phyloP scores from a whole-genome alignment of 176 grass and related monocot species.

The Typha latifolia region DNA sequence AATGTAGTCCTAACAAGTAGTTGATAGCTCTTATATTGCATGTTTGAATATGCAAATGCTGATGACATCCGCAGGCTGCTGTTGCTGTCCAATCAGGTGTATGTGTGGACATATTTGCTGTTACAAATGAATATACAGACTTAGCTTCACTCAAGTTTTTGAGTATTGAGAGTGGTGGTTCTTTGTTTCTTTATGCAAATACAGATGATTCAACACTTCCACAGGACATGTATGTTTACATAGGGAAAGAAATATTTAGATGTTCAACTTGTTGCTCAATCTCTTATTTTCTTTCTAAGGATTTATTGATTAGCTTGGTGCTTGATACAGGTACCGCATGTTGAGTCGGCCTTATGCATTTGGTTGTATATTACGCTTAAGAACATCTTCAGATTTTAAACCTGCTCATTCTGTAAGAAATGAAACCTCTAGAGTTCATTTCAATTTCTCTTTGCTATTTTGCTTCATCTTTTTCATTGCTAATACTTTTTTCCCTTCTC shows the following conservation, averaged over 20 bases:
- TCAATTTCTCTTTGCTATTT: slow-evolving; percentile 6
- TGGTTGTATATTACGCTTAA: slow-evolving; percentile 83
- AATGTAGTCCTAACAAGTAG: slow-evolving; percentile 18
- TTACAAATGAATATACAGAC: slow-evolving; percentile 94
- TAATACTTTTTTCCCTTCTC: slow-evolving; percentile 12
- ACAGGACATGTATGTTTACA: slow-evolving; percentile 78
- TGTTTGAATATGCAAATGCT: slow-evolving; percentile 14
- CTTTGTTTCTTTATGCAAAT: slow-evolving; percentile 77
- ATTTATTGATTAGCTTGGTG: not conserved
- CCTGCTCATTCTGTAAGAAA: slow-evolving; percentile 67
- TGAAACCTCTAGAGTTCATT: slow-evolving; percentile 1
- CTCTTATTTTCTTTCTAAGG: not conserved
- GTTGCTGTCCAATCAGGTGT: slow-evolving; percentile 93
- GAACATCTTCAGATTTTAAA: slow-evolving; percentile 92
- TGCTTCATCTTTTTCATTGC: slow-evolving; percentile 2
- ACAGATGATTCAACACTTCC: slow-evolving; percentile 91
- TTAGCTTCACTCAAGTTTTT: slow-evolving; percentile 95
- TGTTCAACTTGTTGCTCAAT: slow-evolving; percentile 10
- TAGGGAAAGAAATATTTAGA: slow-evolving; percentile 4
- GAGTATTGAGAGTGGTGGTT: slow-evolving; percentile 94
- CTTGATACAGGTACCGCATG: slow-evolving; percentile 61
- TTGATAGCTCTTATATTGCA: not conserved
- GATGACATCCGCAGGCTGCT: slow-evolving; percentile 52
- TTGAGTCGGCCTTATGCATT: slow-evolving; percentile 98
- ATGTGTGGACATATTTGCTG: slow-evolving; percentile 88